phyloP scores from a whole-genome alignment of 176 grass and related monocot genomes.

The Puccinellia tenuiflora region DNA sequence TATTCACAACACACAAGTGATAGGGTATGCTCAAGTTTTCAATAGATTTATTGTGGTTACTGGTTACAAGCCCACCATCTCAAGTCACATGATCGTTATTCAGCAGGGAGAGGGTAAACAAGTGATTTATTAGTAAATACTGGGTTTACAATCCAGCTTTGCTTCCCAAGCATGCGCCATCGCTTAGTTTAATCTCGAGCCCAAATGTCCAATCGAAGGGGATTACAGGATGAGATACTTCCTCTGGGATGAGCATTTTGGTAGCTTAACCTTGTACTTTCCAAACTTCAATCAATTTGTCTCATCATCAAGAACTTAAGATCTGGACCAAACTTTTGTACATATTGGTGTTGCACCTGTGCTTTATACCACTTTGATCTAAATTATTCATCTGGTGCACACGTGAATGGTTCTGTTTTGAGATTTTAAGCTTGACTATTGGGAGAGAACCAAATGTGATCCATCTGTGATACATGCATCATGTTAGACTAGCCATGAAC shows the following conservation, averaged over 20 bases:
- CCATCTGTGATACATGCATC: neutral
- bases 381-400: neutral
- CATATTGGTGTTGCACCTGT: neutral
- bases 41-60: slow-evolving; percentile 29
- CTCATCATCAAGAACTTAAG: slow-evolving; percentile 35
- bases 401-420: neutral
- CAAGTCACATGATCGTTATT: slow-evolving; percentile 29
- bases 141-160: slow-evolving; percentile 48
- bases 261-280: slow-evolving; percentile 48
- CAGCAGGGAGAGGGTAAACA: slow-evolving; percentile 27
- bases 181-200: slow-evolving; percentile 32
- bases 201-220: slow-evolving; percentile 12
- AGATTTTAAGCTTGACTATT: neutral
- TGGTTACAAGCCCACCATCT: slow-evolving; percentile 37
- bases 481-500: neutral
- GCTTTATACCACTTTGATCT: neutral
- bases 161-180: slow-evolving; percentile 30
- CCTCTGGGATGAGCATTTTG: slow-evolving; percentile 40
- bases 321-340: slow-evolving; percentile 16
- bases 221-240: slow-evolving; percentile 77
- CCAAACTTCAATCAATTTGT: slow-evolving; percentile 28
- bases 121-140: slow-evolving; percentile 27
- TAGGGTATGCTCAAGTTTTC: slow-evolving; percentile 32
- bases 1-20: slow-evolving; percentile 29
- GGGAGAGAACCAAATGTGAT: neutral